Conservation (phyloP, 352 stramenopile species). For the Halophytophthora batemanensis region DNA sequence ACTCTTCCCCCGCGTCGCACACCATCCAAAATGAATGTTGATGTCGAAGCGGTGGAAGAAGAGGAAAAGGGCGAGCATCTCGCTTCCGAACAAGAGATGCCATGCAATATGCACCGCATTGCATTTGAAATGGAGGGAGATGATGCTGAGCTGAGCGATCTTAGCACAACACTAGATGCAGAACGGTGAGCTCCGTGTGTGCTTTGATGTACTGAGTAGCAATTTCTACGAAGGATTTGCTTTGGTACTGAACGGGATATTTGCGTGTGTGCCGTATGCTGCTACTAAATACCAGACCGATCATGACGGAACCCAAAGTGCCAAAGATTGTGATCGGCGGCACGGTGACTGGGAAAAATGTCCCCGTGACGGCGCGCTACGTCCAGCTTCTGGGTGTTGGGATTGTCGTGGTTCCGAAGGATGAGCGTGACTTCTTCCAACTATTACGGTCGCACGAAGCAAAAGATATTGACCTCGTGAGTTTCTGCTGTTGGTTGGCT, state of each 20-base stretch:
- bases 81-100: conserved; percentile 9
- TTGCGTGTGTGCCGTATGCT: not conserved
- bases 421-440: conserved; percentile 36
- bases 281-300: conserved; percentile 12
- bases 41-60: conserved; percentile 4
- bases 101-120: conserved; percentile 18
- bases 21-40: conserved; percentile 4
- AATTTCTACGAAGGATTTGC: too few relatives aligned
- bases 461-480: conserved; percentile 49
- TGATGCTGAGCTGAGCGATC: not conserved
- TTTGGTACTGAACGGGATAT: not conserved
- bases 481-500: conserved; percentile 1
- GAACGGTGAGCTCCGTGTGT: conserved; percentile 13
- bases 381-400: conserved; percentile 69
- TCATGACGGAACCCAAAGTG: conserved; percentile 42
- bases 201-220: too few relatives aligned
- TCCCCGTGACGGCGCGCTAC: conserved; percentile 55
- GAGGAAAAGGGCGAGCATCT: conserved; percentile 10
- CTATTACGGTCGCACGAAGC: conserved; percentile 31
- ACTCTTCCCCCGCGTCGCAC: not conserved
- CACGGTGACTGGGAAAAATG: conserved; percentile 28
- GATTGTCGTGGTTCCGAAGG: conserved; percentile 34
- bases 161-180: conserved; percentile 1
- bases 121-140: conserved; percentile 46
- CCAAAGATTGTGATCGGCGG: conserved; percentile 62